Evolutionary conservation across 2,329 filamentous ascomycete genomes (phyloP).

Genomic region (Claviceps fusiformis): DNA sequence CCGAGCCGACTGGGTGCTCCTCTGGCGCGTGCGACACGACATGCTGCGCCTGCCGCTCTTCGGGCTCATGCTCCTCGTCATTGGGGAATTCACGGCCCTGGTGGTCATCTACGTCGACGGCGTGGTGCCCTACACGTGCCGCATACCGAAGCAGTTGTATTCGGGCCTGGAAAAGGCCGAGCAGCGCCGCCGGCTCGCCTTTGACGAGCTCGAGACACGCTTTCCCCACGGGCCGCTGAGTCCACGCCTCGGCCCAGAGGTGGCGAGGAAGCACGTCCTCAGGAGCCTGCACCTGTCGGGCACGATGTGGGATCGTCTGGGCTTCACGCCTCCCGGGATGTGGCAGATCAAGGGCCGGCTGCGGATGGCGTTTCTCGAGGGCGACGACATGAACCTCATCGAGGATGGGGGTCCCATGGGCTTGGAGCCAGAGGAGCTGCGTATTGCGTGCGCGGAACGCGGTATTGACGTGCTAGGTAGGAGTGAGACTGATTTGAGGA

Average conservation of each 20-base stretch:
- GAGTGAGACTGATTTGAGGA: slow-evolving; percentile 42
- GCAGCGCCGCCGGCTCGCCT: slow-evolving; percentile 33
- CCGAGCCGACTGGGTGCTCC: slow-evolving; percentile 57
- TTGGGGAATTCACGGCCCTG: slow-evolving; percentile 77
- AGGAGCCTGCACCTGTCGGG: slow-evolving; percentile 32
- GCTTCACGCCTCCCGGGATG: slow-evolving; percentile 33
- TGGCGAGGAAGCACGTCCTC: slow-evolving; percentile 26
- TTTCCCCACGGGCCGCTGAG: slow-evolving; percentile 23
- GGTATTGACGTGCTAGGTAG: slow-evolving; percentile 45
- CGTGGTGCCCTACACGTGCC: slow-evolving; percentile 68
- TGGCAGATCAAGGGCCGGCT: slow-evolving; percentile 39
- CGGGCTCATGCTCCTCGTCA: slow-evolving; percentile 57
- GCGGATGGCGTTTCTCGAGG: slow-evolving; percentile 48
- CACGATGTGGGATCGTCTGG: slow-evolving; percentile 35
- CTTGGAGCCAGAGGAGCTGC: slow-evolving; percentile 50
- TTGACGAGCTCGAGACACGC: slow-evolving; percentile 26
- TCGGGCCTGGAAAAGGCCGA: slow-evolving; percentile 42
- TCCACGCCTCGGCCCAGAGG: slow-evolving; percentile 14
- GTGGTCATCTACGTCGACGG: slow-evolving; percentile 57
- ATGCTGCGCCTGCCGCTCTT: slow-evolving; percentile 68
- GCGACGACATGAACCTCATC: slow-evolving; percentile 58
- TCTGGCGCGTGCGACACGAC: slow-evolving; percentile 57
- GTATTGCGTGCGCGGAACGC: slow-evolving; percentile 56
- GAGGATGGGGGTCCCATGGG: slow-evolving; percentile 42
- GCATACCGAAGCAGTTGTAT: slow-evolving; percentile 62